Conservation (phyloP, 2,329 filamentous ascomycete species). For the Ramichloridium luteum region DNA sequence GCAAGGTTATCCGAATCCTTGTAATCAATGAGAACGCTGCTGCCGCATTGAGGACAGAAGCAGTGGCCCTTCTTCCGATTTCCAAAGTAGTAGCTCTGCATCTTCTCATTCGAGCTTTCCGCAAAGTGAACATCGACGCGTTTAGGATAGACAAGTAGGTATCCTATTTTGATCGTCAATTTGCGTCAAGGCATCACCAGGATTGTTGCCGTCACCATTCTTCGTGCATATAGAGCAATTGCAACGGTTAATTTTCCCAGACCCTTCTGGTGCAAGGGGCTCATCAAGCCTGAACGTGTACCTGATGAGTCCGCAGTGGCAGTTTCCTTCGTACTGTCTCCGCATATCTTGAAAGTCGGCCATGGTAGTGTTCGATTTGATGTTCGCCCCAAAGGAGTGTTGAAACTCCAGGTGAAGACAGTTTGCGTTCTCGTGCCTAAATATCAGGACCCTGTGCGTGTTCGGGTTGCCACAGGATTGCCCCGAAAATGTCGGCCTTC, state of each 20-base stretch:
- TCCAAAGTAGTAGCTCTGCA: constrained; percentile 13
- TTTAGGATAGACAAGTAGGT: constrained; percentile 12
- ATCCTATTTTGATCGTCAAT: constrained; percentile 7
- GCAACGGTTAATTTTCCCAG: constrained; percentile 12
- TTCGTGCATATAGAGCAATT: constrained; percentile 20
- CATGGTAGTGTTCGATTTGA: no score
- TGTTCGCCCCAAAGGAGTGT: no score
- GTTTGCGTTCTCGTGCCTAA: no score
- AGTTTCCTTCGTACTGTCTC: constrained; percentile 14
- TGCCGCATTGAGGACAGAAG: constrained; percentile 17
- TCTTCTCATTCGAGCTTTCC: constrained; percentile 6
- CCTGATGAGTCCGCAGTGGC: constrained; percentile 16
- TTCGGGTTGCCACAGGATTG: no score
- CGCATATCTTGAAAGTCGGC: background rate
- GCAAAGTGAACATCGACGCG: constrained; percentile 13
- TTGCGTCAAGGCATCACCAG: background rate
- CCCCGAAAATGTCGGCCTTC: no score
- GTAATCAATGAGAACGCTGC: constrained; percentile 17
- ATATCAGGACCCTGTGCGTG: no score
- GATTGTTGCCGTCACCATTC: constrained; percentile 8
- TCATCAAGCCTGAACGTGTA: constrained; percentile 12
- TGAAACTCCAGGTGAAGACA: no score
- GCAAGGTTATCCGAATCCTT: constrained; percentile 3
- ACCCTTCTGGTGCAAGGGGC: constrained; percentile 10
- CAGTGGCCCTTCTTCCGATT: constrained; percentile 13